Evolutionary conservation across 306 rosid genomes (phyloP), one percentile per base, ranked within the genome.

Genomic region (Cucumis melo): DNA sequence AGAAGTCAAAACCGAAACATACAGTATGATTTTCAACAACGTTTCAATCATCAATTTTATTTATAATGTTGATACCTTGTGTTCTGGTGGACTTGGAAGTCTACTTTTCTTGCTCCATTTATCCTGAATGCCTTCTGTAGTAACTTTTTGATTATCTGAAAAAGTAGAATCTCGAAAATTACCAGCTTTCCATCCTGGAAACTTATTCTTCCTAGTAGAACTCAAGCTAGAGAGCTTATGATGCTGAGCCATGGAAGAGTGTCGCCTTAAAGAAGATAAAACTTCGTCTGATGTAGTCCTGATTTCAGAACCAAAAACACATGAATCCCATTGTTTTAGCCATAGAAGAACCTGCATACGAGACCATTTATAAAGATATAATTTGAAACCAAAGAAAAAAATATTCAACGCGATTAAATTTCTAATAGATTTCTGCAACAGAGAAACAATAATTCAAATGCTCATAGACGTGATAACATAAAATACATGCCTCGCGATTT

Each of bases 321-420:
- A 62, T 70, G 97, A 86, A 80, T 94, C 98, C 98, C 97, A 94
- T 64, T 89, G 97, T 84, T 94, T 94, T 76, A 91, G 82, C 98
- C 98, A 94, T 29, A 94, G 71, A 39, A 91, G 98, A 63, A 94
- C 97, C 98, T 94, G 86, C 65, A 59, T 36, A 64, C 74, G 68
- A 77, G 63, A 77, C 74, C 76, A 56, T 36, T 57, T 74, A 77
- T 81, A 55, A 73, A 44, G 38, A 46, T 44, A 42, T 42, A 63
- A 80, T 53, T 60, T 41, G 71, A 76, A 76, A 54, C 55, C 51
- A 66, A 82, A 19, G 48, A 54, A 61, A 60, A 3, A 75, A 79
- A 67, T 70, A 61, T 34, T 23, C 24, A 38, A 61, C 53, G 80
- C 74, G 46, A 76, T 59, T 77, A 46, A 36, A 74, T 48, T 44